A percentile compares a stretch with the other conserved stretches of the same genome.
Conservation (phyloP, 139 green algal genomes). For the Micractinium sp. region DNA sequence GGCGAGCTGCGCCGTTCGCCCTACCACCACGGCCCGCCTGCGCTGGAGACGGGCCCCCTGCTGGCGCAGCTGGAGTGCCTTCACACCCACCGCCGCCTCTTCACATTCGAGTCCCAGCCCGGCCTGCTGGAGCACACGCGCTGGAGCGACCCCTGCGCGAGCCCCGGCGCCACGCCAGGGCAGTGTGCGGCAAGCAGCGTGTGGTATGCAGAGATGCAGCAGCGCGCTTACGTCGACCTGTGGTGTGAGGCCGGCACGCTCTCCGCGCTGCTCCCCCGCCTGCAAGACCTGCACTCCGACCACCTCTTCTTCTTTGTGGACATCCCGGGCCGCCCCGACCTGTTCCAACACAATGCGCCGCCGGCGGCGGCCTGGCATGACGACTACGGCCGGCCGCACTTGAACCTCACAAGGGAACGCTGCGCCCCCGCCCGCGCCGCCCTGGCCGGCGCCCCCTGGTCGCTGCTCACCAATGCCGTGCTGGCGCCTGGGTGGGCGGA, state of each 20-base stretch:
- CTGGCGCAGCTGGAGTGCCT: neutral
- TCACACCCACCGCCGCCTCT: neutral
- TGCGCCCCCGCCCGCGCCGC: neutral
- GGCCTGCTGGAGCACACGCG: neutral
- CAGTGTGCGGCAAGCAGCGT: neutral
- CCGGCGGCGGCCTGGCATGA: too few species aligned
- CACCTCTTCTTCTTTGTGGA: neutral
- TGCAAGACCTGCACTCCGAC: neutral
- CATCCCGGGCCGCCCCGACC: neutral
- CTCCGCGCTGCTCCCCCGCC: neutral
- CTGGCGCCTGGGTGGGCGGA: neutral
- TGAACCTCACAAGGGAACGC: neutral
- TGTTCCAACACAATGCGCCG: neutral
- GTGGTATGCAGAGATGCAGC: neutral
- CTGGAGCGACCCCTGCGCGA: neutral
- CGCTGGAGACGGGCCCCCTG: neutral
- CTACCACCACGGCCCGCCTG: neutral
- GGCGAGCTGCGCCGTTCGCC: neutral
- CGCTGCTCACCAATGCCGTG: neutral
- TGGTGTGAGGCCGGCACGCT: neutral
- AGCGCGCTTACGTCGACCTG: neutral
- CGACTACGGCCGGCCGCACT: neutral
- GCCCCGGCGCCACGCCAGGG: neutral
- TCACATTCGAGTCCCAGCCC: conserved; percentile 1
- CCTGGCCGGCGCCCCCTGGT: neutral